Conservation (phyloP, 208 protist species). For the Trypanosoma caninum region DNA sequence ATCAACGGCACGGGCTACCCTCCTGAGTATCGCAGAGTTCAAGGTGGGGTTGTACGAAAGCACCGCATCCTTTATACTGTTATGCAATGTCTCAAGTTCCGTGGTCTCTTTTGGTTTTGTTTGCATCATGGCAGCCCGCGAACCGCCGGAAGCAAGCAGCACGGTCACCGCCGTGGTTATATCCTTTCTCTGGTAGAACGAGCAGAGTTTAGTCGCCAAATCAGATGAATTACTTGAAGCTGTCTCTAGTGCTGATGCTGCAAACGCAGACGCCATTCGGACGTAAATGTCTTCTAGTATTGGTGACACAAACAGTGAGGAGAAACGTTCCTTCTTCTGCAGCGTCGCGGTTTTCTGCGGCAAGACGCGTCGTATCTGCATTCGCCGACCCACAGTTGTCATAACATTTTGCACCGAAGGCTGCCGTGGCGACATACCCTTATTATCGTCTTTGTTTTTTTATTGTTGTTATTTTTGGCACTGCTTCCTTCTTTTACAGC, state of each 20-base stretch:
- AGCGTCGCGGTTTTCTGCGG: not conserved
- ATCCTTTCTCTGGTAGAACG: not conserved
- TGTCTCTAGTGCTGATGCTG: not conserved
- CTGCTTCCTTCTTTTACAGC: too few species aligned
- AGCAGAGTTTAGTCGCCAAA: not conserved
- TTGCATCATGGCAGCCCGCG: not conserved
- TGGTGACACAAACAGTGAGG: constrained; percentile 20
- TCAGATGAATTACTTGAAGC: not conserved
- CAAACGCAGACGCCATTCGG: not conserved
- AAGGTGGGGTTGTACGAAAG: constrained; percentile 43
- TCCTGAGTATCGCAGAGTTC: constrained; percentile 26
- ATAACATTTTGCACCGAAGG: constrained; percentile 19
- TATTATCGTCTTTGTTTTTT: not conserved
- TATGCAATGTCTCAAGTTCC: not conserved
- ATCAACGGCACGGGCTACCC: constrained; percentile 28
- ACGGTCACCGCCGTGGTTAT: not conserved
- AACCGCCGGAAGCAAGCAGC: not conserved
- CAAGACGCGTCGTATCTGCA: constrained; percentile 5
- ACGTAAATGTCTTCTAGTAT: constrained; percentile 8
- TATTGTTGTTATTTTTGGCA: too few species aligned
- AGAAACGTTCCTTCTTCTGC: not conserved
- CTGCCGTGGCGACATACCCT: not conserved
- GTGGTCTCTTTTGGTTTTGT: not conserved
- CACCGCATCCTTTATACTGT: not conserved
- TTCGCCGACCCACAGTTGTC: constrained; percentile 15